These are phyloP conservation scores for Chlamydomonas sphaeroides DNA, from an alignment of 139 green algal genomes.

Conservation along the genomic window DNA sequence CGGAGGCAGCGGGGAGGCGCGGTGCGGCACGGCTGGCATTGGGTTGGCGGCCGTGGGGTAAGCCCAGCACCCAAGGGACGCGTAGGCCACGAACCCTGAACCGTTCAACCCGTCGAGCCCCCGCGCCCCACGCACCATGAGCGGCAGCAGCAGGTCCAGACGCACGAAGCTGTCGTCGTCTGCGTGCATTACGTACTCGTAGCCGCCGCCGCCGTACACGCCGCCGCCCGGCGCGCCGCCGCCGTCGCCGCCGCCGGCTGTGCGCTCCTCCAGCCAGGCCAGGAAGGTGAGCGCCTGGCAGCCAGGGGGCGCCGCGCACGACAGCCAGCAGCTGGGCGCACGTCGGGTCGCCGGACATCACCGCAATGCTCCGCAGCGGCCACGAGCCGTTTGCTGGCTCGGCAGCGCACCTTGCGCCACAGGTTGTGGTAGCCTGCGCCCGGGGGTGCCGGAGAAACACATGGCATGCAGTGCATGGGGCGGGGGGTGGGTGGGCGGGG, in stretches of 20 bases:
- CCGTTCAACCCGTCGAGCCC: too few species aligned
- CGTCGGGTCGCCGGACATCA: not conserved
- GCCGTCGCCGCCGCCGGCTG: not conserved
- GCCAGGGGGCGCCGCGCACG: not conserved
- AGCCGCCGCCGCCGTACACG: not conserved
- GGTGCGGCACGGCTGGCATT: too few species aligned
- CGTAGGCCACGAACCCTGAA: too few species aligned
- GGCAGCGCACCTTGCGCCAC: slow-evolving; percentile 61
- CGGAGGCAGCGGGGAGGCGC: too few species aligned
- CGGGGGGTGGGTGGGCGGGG: too few species aligned
- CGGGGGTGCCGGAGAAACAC: too few species aligned
- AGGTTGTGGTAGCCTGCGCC: slow-evolving; percentile 62
- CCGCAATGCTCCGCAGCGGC: not conserved
- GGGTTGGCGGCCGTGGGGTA: too few species aligned
- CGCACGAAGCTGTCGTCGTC: slow-evolving; percentile 76
- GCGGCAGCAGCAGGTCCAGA: slow-evolving; percentile 65
- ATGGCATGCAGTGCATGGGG: too few species aligned
- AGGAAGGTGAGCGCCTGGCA: slow-evolving; percentile 42
- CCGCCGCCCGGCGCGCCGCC: not conserved
- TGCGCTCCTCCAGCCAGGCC: slow-evolving; percentile 16
- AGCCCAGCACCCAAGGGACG: too few species aligned
- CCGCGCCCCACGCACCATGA: slow-evolving; percentile 44
- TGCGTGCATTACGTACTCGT: slow-evolving; percentile 67
- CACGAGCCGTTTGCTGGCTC: not conserved
- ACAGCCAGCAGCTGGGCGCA: not conserved